Base-by-base conservation (phyloP, 108 stramenopile species). In the Cyclotella distinguenda region DNA sequence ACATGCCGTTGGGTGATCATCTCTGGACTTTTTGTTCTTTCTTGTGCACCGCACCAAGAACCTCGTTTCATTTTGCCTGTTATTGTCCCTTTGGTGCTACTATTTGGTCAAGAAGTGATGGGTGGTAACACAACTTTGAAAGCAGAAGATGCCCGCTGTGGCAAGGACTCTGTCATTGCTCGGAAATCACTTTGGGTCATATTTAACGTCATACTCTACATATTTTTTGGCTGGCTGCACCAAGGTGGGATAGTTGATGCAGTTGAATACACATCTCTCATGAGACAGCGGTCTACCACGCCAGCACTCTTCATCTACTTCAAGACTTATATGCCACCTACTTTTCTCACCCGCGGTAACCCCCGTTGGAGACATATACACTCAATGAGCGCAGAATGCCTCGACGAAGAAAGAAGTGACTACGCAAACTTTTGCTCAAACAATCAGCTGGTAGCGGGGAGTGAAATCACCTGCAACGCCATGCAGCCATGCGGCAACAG, bases 41-140 rank as follows among this genome's bases (percentile, higher is more conserved):
- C 90, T 2, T 70, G 69, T 60, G 87, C 90, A 11, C 90, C 90
- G 6, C 90, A 91, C 54, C 90, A 91, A 74, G 90, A 91, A 71
- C 90, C 90, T 12, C 79, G 90, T 61, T 91, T 91, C 48, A 57
- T 91, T 30, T 52, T 88, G 9, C 90, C 90, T 10, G 55, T 81
- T 34, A 7, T 86, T 8, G 68, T 87, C 18, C 87, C 87, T 27
- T 35, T 90, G 54, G 70, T 75, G 6, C 55, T 83, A 6, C 54
- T 90, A 8, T 57, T 31, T 50, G 84, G 80, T 27, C 58, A 65
- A 60, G 33, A 62, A 0, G 50, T 49, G 13, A 31, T 55, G 33
- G 56, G 46, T 32, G 35, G 13, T 18, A 48, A 38, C 23, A 16
- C 2, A 23, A 19, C 10, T 15, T 18, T 1, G 52, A 43, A 18